A percentile compares a stretch with the other conserved stretches of the same genome.
Evolutionary conservation across 2,329 filamentous ascomycete genomes (phyloP).

Genomic region (Nemania sp.): DNA sequence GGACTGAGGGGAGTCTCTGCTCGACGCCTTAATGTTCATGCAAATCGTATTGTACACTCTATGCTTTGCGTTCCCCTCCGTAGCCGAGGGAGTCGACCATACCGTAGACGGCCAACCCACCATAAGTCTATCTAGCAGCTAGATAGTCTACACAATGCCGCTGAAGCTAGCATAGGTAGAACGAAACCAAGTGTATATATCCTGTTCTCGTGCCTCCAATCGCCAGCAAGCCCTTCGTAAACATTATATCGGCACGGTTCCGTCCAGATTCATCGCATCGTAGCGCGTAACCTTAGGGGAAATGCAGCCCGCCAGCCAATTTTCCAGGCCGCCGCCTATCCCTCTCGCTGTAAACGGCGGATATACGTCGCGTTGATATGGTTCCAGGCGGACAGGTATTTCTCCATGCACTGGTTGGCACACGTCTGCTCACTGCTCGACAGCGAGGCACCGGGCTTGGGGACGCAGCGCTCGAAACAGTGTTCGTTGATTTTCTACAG

Average conservation of each 20-base stretch:
- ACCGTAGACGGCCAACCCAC: neutral
- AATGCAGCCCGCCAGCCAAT: neutral
- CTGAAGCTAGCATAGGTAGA: neutral
- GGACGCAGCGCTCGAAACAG: conserved; percentile 83
- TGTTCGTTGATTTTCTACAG: conserved; percentile 81
- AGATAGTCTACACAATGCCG: neutral
- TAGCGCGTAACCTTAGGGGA: neutral
- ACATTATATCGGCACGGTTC: neutral
- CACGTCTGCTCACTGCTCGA: conserved; percentile 77
- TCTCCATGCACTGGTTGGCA: conserved; percentile 83
- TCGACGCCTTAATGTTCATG: conserved; percentile 27
- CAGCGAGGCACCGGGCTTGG: conserved; percentile 75
- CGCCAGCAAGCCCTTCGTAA: neutral
- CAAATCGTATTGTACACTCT: conserved; percentile 46
- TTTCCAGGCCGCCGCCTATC: conserved; percentile 13
- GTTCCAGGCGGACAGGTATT: conserved; percentile 87
- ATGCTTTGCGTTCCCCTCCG: conserved; percentile 25
- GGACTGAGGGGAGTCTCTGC: neutral
- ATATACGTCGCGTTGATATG: conserved; percentile 77
- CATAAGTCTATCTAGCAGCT: neutral
- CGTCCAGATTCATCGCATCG: conserved; percentile 1
- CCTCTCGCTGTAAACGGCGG: conserved; percentile 70
- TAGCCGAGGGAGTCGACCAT: neutral
- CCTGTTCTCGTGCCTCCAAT: neutral
- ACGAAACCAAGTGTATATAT: neutral